These are phyloP conservation scores for Starmerella vaccinii DNA, from an alignment of 805 yeast species.

Conservation along the genomic window DNA sequence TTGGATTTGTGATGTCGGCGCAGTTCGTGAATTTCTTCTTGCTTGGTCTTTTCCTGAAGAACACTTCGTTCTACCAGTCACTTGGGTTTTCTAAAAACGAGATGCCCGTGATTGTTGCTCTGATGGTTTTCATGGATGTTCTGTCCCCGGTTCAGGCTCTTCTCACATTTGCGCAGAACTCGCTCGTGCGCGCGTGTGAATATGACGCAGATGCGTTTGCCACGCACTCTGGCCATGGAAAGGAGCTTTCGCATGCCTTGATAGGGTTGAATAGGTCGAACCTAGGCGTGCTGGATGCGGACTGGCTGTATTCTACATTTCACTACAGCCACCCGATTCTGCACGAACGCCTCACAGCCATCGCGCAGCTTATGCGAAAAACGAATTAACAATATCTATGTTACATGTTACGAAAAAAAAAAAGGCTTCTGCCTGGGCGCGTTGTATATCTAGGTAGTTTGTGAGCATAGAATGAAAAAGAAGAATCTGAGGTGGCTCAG, in stretches of 20 bases:
- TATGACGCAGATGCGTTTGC: conserved; percentile 91
- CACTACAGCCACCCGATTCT: conserved; percentile 86
- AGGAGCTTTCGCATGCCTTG: conserved; percentile 59
- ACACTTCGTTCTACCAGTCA: conserved; percentile 62
- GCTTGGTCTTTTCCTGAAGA: conserved; percentile 72
- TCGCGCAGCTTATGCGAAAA: conserved; percentile 31
- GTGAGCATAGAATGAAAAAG: no score
- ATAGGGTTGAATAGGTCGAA: conserved; percentile 71
- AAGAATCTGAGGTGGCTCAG: no score
- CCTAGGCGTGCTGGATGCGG: conserved; percentile 77
- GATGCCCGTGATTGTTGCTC: conserved; percentile 72
- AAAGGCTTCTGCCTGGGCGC: no score
- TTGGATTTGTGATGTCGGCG: conserved; percentile 55
- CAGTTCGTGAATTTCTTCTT: conserved; percentile 54
- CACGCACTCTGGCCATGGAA: conserved; percentile 57
- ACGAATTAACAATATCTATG: not conserved
- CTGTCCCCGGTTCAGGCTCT: conserved; percentile 67
- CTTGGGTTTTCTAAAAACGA: conserved; percentile 58
- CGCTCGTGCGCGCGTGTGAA: conserved; percentile 75
- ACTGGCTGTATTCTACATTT: conserved; percentile 79
- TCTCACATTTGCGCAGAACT: conserved; percentile 55
- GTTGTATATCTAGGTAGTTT: no score
- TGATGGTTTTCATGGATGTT: conserved; percentile 66
- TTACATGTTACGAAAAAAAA: not conserved
- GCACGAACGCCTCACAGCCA: conserved; percentile 75